Evolutionary conservation across 352 stramenopile genomes (phyloP), one percentile per base, ranked within the genome.

Genomic region (Phytopythium oedochilum): DNA sequence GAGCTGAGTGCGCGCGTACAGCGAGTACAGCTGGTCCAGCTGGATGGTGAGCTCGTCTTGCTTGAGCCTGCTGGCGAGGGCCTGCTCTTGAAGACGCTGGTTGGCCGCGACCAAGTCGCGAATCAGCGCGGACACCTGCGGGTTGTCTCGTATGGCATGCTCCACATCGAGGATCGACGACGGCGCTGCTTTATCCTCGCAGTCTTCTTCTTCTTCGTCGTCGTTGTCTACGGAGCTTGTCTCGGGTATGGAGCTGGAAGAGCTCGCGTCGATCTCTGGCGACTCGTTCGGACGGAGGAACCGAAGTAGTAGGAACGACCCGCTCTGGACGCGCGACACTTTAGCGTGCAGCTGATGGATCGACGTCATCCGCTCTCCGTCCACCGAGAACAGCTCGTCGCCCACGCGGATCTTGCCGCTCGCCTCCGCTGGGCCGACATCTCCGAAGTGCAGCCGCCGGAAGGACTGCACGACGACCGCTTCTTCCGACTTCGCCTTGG

Each of bases 21-120:
- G 60, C 18, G 71, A 59, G 32, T 89, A 73, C 3, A 89, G 64
- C 34, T 89, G 75, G 23, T 89, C 75, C 5, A 89, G 67, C 35
- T 89, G 78, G 44, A 85, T 80, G 22, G 45, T 68, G 46, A 84
- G 78, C 38, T 89, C 75, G 47, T 78, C 73, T 47, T 75, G 71
- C 53, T 83, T 83, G 7, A 86, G 48, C 11, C 53, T 65, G 23
- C 70, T 86, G 3, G 65, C 55, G 11, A 86, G n/a, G 1, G 86
- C 61, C 39, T 85, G 69, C 1, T 86, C 63, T 26, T 86, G 64
- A 2, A 89, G 53, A 4, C 56, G 9, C 54, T 78, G 58, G 29
- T 86, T 89, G 14, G 60, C 68, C 0, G 50, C 60, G 12, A 69
- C 71, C 4, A 89, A 46, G 18, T 78, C 61, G 0, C 71, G 71